phyloP scores from a whole-genome alignment of 2,329 filamentous ascomycete species.

The Tolypocladium capitatum region DNA sequence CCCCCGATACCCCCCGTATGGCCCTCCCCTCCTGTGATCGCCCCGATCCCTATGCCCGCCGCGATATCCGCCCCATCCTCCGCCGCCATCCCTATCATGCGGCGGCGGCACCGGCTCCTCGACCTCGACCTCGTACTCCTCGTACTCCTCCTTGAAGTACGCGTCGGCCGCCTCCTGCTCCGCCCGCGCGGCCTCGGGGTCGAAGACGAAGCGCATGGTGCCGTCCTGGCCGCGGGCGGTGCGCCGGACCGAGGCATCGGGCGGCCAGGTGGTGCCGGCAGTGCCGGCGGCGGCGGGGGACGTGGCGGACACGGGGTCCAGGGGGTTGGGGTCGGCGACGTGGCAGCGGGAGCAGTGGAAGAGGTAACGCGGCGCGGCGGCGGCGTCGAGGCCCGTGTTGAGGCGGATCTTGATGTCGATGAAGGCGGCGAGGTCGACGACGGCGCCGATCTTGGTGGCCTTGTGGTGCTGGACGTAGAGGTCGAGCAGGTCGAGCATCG shows the following conservation, averaged over 20 bases:
- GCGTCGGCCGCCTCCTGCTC: conserved; percentile 56
- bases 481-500: conserved; percentile 79
- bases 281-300: conserved; percentile 14
- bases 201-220: conserved; percentile 82
- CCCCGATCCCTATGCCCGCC: conserved; percentile 17
- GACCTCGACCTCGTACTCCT: conserved; percentile 65
- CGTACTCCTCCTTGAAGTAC: conserved; percentile 61
- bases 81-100: conserved; percentile 7
- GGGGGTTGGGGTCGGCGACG: conserved; percentile 20
- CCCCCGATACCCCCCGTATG: too few species aligned
- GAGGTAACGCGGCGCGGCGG: conserved; percentile 49
- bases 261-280: conserved; percentile 26
- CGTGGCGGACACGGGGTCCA: conserved; percentile 13
- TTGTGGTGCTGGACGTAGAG: conserved; percentile 77
- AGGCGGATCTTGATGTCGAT: conserved; percentile 77
- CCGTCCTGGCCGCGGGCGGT: conserved; percentile 43
- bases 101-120: conserved; percentile 43
- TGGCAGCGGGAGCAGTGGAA: conserved; percentile 43
- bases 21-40: conserved; percentile 17
- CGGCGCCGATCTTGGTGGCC: conserved; percentile 58
- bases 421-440: conserved; percentile 63
- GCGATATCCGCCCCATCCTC: conserved; percentile 11
- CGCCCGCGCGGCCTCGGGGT: conserved; percentile 57
- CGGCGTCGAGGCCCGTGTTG: conserved; percentile 64
- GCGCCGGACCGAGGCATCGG: conserved; percentile 17